phyloP scores from a whole-genome alignment of 2,329 filamentous ascomycete genomes.

The Spiromastix sp. region DNA sequence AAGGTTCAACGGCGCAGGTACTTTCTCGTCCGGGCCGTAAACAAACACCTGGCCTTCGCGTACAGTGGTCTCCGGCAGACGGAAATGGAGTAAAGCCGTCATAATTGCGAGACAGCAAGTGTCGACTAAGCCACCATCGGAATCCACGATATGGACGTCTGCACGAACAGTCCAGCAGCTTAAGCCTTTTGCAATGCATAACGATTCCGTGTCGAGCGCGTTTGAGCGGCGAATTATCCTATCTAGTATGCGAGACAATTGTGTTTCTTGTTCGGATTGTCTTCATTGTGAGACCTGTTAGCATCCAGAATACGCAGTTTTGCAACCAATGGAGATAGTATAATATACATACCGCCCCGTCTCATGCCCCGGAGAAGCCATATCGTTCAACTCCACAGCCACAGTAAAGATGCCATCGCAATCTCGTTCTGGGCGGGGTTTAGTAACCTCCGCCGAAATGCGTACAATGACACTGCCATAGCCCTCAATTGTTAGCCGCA shows the following conservation, averaged over 20 bases:
- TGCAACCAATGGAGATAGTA: background rate
- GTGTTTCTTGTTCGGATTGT: conserved; percentile 71
- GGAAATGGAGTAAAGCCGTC: conserved; percentile 81
- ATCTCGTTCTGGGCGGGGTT: conserved; percentile 76
- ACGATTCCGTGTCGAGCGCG: conserved; percentile 87
- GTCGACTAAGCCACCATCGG: conserved; percentile 85
- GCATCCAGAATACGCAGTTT: conserved; percentile 3
- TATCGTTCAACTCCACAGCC: conserved; percentile 78
- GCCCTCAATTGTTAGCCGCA: background rate
- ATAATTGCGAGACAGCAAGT: conserved; percentile 77
- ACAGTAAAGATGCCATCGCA: conserved; percentile 96
- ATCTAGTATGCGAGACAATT: conserved; percentile 81
- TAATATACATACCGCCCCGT: conserved; percentile 58
- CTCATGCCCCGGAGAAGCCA: conserved; percentile 86
- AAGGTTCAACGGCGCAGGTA: conserved; percentile 81
- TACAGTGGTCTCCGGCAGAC: conserved; percentile 78
- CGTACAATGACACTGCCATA: conserved; percentile 62
- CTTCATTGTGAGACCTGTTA: conserved; percentile 28
- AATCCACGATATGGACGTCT: conserved; percentile 82
- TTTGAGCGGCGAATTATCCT: conserved; percentile 88
- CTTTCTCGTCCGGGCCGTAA: conserved; percentile 73
- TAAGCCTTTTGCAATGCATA: conserved; percentile 81
- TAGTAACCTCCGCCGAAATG: conserved; percentile 78
- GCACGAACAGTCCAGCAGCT: conserved; percentile 89
- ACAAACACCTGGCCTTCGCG: conserved; percentile 76